Percentiles rank a stretch among this genome's conserved stretches.
phyloP scores from a whole-genome alignment of 139 green algal species.

The Chlorella sp. region DNA sequence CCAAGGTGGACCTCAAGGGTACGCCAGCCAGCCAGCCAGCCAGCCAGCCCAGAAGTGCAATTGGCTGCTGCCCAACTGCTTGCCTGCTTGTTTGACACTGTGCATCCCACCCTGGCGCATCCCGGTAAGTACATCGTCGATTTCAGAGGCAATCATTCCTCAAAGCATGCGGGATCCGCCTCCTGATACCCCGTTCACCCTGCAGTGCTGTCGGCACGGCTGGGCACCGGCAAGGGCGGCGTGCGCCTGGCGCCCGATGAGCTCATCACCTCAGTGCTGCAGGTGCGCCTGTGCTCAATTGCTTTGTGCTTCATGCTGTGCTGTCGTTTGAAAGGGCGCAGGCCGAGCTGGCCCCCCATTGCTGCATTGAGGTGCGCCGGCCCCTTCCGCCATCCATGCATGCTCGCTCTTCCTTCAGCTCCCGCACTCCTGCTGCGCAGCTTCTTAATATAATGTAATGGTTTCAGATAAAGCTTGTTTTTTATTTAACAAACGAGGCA shows the following conservation, averaged over 20 bases:
- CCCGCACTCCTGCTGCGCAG: background rate
- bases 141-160: too few species aligned
- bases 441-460: too few species aligned
- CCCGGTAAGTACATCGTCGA: too few species aligned
- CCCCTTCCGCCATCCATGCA: background rate
- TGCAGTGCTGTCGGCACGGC: slow-evolving; percentile 65
- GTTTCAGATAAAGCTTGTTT: background rate
- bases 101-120: background rate
- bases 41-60: background rate
- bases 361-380: background rate
- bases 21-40: background rate
- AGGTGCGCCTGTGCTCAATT: slow-evolving; percentile 32
- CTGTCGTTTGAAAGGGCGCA: too few species aligned
- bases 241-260: slow-evolving; percentile 67
- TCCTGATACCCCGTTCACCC: background rate
- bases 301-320: too few species aligned
- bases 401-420: too few species aligned
- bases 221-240: slow-evolving; percentile 72
- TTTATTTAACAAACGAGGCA: background rate
- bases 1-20: slow-evolving; percentile 75
- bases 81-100: background rate
- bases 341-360: too few species aligned
- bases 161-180: background rate
- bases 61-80: background rate
- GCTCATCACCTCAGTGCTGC: slow-evolving; percentile 56